Conservation (phyloP, 192 early-diverging fungal species). For the Coemansia sp. region DNA sequence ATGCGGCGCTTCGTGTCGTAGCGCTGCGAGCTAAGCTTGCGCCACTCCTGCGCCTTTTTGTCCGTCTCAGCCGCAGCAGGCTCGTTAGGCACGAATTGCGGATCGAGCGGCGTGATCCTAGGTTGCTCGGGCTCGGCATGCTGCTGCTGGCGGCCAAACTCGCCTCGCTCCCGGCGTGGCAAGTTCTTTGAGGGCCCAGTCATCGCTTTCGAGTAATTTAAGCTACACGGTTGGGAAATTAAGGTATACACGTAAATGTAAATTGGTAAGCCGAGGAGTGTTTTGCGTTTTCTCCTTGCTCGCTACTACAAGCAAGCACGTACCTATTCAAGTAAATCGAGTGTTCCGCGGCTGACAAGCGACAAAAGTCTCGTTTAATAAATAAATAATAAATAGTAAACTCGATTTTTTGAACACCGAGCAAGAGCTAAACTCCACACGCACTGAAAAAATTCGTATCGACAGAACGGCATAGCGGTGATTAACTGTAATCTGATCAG, state of each 20-base stretch:
- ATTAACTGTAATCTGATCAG: no score
- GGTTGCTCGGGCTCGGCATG: not conserved
- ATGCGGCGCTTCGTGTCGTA: constrained; percentile 95
- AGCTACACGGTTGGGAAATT: not conserved
- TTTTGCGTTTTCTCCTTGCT: not conserved
- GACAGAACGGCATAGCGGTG: no score
- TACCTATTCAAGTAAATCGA: not conserved
- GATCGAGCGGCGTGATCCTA: constrained; percentile 24
- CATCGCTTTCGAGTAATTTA: not conserved
- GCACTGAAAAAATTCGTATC: no score
- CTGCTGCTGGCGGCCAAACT: not conserved
- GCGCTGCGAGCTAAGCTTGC: constrained; percentile 85
- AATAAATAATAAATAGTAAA: no score
- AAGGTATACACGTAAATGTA: not conserved
- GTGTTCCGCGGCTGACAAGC: not conserved
- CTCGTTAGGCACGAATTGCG: constrained; percentile 35
- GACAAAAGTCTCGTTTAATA: no score
- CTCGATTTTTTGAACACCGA: no score
- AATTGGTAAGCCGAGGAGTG: not conserved
- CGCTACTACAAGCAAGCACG: not conserved
- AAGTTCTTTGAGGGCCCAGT: not conserved
- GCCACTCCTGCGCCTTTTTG: constrained; percentile 88
- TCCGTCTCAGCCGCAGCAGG: constrained; percentile 26
- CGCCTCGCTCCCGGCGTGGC: constrained; percentile 1
- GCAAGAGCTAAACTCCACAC: no score